Percentiles rank a stretch among this genome's conserved stretches.
phyloP scores from a whole-genome alignment of 208 protist species.

The Crithidia sp. region DNA sequence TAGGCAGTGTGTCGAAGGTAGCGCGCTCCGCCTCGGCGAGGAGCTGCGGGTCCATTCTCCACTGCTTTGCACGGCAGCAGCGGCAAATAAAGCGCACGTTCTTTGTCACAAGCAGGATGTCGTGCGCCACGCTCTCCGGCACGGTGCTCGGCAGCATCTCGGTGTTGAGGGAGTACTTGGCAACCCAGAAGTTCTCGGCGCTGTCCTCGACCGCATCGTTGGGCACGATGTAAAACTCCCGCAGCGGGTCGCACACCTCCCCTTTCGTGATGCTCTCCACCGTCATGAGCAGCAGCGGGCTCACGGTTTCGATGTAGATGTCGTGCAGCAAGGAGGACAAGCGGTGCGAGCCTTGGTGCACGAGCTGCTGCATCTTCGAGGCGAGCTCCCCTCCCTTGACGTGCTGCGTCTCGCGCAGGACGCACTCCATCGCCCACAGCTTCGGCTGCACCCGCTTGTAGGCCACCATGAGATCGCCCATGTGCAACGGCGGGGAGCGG shows the following conservation, averaged over 20 bases:
- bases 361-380: conserved; percentile 49
- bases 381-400: conserved; percentile 69
- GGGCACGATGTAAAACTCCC: conserved; percentile 65
- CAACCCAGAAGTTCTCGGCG: conserved; percentile 58
- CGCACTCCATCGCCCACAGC: conserved; percentile 51
- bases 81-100: conserved; percentile 69
- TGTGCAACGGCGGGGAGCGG: conserved; percentile 31
- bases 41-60: conserved; percentile 61
- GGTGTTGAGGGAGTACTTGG: conserved; percentile 50
- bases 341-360: conserved; percentile 62
- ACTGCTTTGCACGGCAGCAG: conserved; percentile 66
- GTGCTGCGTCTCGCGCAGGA: conserved; percentile 55
- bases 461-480: conserved; percentile 60
- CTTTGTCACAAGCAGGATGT: conserved; percentile 61
- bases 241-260: conserved; percentile 61
- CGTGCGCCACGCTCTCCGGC: conserved; percentile 40
- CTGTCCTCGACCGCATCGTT: conserved; percentile 46
- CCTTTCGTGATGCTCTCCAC: conserved; percentile 60
- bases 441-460: conserved; percentile 67
- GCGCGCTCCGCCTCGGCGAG: conserved; percentile 44
- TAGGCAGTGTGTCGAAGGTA: conserved; percentile 49
- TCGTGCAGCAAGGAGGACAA: conserved; percentile 50
- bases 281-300: conserved; percentile 63
- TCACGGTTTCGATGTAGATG: conserved; percentile 68
- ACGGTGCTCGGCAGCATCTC: conserved; percentile 72